A percentile compares a stretch with the other conserved stretches of the same genome.
These are phyloP conservation scores for Syzygium oleosum DNA, from an alignment of 345 rosid species.

Conservation along the genomic window DNA sequence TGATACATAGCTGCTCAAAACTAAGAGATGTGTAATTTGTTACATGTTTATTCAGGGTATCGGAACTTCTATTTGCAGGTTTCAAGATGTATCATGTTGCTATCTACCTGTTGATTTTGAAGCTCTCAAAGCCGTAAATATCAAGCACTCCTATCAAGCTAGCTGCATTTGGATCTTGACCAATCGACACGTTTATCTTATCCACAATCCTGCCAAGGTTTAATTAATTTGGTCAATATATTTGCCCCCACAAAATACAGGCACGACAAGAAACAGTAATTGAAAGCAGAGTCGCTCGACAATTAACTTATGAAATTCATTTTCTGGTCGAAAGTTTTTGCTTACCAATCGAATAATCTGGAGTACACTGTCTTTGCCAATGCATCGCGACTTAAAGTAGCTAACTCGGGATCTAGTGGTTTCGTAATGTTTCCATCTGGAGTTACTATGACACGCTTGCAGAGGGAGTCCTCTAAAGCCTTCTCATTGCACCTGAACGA, in stretches of 20 bases:
- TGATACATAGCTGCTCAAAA: conserved; percentile 98
- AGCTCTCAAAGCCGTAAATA: conserved; percentile 97
- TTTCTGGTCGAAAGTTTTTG: conserved; percentile 35
- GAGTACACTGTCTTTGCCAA: conserved; percentile 93
- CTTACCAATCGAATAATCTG: conserved; percentile 95
- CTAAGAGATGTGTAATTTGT: conserved; percentile 13
- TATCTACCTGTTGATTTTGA: conserved; percentile 80
- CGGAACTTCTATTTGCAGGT: not conserved
- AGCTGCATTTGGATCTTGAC: conserved; percentile 98
- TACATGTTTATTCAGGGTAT: not conserved
- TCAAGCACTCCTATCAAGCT: conserved; percentile 93
- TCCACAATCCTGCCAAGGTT: conserved; percentile 72
- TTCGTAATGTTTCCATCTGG: conserved; percentile 97
- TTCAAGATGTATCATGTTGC: not conserved
- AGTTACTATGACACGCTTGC: conserved; percentile 98
- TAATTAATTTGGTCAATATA: not conserved
- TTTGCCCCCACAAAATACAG: not conserved
- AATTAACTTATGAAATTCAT: conserved; percentile 71
- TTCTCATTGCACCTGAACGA: conserved; percentile 66
- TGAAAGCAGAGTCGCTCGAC: conserved; percentile 14
- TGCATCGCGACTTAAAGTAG: conserved; percentile 87
- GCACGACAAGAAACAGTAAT: not conserved
- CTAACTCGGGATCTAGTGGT: conserved; percentile 86
- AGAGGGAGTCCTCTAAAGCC: conserved; percentile 88
- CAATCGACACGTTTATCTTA: conserved; percentile 83